Percentiles rank a stretch among this genome's conserved stretches.
Conservation (phyloP, 345 rosid genomes). For the Luvunga scandens region DNA sequence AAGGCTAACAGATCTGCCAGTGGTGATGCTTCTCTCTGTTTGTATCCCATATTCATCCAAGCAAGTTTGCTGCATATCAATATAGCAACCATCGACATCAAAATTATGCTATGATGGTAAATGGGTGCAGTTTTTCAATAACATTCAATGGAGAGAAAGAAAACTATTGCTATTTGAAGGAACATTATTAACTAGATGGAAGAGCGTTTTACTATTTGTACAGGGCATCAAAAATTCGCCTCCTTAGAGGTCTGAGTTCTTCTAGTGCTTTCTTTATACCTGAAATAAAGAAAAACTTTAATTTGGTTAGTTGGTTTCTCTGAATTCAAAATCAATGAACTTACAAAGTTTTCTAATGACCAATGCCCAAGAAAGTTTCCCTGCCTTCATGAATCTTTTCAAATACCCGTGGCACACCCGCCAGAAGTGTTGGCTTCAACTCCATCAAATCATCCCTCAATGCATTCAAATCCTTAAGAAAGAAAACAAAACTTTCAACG, state of each 20-base stretch:
- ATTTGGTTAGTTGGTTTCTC: neutral
- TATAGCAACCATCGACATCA: slow-evolving; percentile 9
- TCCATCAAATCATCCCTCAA: slow-evolving; percentile 82
- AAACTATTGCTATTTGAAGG: neutral
- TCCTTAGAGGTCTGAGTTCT: slow-evolving; percentile 76
- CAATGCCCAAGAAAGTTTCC: slow-evolving; percentile 7
- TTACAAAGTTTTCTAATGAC: neutral
- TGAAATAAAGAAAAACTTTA: slow-evolving; percentile 16
- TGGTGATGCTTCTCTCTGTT: slow-evolving; percentile 73
- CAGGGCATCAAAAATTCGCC: slow-evolving; percentile 58
- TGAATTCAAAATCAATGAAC: slow-evolving; percentile 10
- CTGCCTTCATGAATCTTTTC: slow-evolving; percentile 86
- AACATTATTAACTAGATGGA: neutral
- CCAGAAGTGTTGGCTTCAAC: slow-evolving; percentile 83
- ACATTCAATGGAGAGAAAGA: neutral
- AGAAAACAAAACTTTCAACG: neutral
- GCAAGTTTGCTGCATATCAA: slow-evolving; percentile 67
- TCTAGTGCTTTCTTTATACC: slow-evolving; percentile 60
- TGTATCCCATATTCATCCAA: slow-evolving; percentile 87
- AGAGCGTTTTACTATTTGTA: slow-evolving; percentile 61
- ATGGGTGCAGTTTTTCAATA: neutral
- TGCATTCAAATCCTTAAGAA: slow-evolving; percentile 65
- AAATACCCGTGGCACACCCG: slow-evolving; percentile 92
- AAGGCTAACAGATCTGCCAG: slow-evolving; percentile 89
- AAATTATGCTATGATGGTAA: neutral